Evolutionary conservation across 2,329 filamentous ascomycete species (phyloP), one percentile per base, ranked within the genome.

Genomic region (Blastomyces emzantsi): DNA sequence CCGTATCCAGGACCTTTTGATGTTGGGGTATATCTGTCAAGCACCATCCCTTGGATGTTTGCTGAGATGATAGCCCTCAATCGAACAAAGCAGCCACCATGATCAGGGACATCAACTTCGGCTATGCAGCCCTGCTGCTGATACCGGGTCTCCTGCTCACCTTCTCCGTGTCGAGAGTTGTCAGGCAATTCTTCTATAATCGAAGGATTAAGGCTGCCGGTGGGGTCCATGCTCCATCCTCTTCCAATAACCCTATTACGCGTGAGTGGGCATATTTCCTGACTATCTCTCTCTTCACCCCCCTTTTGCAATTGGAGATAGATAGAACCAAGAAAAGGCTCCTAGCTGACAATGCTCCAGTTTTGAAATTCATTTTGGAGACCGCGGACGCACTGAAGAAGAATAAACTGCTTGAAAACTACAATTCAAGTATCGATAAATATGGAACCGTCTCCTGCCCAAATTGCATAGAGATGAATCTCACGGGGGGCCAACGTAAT

Each of bases 381-480:
- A 36, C 33, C 28, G 61, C 19, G 6, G 63, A 64, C 39, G 65
- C 66, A 11, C 62, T 63, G 54, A 62, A 25, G 22, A 61, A 67
- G 5, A 66, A 67, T 62, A 58, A 61, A 30, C 57, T 68, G 56
- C 77, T 86, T 54, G 80, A 86, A 58, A 75, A 81, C 62, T 92
- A 88, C 85, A 69, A 77, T 19, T 66, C 73, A 2, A 73, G 80
- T 62, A 82, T 89, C 69, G 41, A 59, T 47, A 70, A 68, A 0
- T 72, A 76, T 15, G 72, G 69, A 25, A 72, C 76, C 6, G 71
- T 25, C 15, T 62, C 59, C 30, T 67, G 64, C 22, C 65, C 75
- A 19, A 86, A 81, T 69, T 92, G 89, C 0, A 77, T 81, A 51
- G 89, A 92, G 75, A 73, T 76, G 15, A 79, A 79, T 1, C 69